These are phyloP conservation scores for Solanum arcanum DNA, from an alignment of 257 asterid species.

Conservation along the genomic window DNA sequence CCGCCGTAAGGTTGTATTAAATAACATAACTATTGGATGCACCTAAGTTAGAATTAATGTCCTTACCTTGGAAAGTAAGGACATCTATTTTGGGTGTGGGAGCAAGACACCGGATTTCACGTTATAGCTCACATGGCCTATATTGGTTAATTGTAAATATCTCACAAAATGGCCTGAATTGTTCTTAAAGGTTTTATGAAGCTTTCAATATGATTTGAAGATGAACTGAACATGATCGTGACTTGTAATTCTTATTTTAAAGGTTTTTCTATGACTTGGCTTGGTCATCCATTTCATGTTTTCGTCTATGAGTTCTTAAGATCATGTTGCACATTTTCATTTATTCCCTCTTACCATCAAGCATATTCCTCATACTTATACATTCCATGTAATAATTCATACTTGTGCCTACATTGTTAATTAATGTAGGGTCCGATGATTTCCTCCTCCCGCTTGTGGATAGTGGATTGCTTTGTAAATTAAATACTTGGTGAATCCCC, in stretches of 20 bases:
- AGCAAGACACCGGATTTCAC: not conserved
- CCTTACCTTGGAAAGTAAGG: not conserved
- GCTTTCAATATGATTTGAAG: not conserved
- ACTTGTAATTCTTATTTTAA: no score
- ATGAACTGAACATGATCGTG: not conserved
- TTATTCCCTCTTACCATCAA: not conserved
- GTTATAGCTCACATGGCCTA: not conserved
- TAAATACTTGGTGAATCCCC: not conserved
- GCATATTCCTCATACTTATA: not conserved
- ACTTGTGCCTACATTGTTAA: not conserved
- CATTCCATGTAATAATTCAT: not conserved
- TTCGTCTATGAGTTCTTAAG: not conserved
- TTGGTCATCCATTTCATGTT: not conserved
- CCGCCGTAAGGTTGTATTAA: not conserved
- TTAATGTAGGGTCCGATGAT: not conserved
- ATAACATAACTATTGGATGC: no score
- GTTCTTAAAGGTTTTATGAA: not conserved
- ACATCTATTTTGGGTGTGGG: not conserved
- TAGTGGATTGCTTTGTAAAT: not conserved
- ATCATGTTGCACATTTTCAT: no score
- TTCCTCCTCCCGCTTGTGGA: not conserved
- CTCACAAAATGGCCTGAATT: not conserved
- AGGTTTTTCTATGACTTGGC: not conserved
- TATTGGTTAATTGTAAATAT: not conserved
- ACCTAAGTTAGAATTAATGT: no score